A percentile compares a stretch with the other conserved stretches of the same genome.
phyloP scores from a whole-genome alignment of 1,284 basidiomycete species.

The Pascua sp. region DNA sequence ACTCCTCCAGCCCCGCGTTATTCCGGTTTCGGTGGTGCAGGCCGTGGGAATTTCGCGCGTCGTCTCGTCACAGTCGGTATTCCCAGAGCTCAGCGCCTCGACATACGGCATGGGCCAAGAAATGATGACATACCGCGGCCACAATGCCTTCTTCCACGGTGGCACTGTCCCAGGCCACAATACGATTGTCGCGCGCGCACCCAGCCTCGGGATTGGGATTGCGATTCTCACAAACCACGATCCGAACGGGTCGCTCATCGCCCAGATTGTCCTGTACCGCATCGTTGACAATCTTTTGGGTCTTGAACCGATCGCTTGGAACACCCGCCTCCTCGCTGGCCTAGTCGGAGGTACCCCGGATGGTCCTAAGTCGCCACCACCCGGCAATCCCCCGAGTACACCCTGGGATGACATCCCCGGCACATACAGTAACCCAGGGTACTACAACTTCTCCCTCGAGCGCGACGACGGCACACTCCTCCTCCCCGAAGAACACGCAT shows the following conservation, averaged over 20 bases:
- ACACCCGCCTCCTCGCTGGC: neutral
- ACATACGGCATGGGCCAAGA: constrained; percentile 20
- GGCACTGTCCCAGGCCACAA: constrained; percentile 18
- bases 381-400: neutral
- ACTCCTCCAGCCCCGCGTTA: neutral
- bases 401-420: neutral
- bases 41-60: neutral
- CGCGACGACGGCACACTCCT: no score
- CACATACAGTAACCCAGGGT: no score
- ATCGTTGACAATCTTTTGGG: constrained; percentile 24
- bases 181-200: constrained; percentile 12
- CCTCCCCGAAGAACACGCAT: no score
- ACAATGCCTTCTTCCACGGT: constrained; percentile 16
- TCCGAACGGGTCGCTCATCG: neutral
- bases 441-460: no score
- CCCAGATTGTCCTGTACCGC: constrained; percentile 7
- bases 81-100: neutral
- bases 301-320: constrained; percentile 11
- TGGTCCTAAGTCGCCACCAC: no score
- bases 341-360: neutral
- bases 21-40: constrained; percentile 8
- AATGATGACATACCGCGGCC: constrained; percentile 12
- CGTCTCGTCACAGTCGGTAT: neutral
- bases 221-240: constrained; percentile 22
- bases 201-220: constrained; percentile 13